phyloP scores from a whole-genome alignment of 257 asterid species.

The Fraxinus americana region DNA sequence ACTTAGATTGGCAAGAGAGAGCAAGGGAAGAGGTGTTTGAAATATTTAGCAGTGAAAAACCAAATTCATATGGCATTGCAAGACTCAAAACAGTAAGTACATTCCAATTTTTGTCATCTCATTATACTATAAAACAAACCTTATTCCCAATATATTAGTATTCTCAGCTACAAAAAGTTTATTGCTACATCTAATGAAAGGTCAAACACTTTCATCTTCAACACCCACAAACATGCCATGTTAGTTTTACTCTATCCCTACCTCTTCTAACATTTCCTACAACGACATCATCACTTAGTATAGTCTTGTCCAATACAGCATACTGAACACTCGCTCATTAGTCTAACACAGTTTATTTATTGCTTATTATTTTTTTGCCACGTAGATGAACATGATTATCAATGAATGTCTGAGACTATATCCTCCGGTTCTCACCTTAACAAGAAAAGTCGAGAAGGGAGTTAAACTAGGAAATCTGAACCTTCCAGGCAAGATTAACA shows the following conservation, averaged over 20 bases:
- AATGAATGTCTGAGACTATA: constrained; percentile 61
- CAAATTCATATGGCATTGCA: constrained; percentile 56
- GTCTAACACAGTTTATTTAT: too few relatives aligned
- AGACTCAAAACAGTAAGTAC: constrained; percentile 49
- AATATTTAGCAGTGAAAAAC: constrained; percentile 34
- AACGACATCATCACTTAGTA: too few relatives aligned
- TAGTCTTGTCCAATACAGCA: too few relatives aligned
- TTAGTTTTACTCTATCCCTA: too few relatives aligned
- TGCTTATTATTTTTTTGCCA: not conserved
- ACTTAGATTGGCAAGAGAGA: constrained; percentile 61
- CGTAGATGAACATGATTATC: constrained; percentile 63
- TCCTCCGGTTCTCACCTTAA: constrained; percentile 48
- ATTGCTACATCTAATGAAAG: too few relatives aligned
- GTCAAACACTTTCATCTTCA: too few relatives aligned
- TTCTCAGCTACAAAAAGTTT: not conserved
- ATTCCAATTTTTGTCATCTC: too few relatives aligned
- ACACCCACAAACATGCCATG: too few relatives aligned
- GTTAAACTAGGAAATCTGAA: constrained; percentile 37
- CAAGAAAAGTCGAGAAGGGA: constrained; percentile 47
- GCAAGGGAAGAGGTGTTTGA: constrained; percentile 52
- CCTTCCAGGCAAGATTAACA: constrained; percentile 40
- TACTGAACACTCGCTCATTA: too few relatives aligned
- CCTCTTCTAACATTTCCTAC: too few relatives aligned
- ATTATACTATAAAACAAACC: too few relatives aligned
- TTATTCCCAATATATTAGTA: not conserved